phyloP scores from a whole-genome alignment of 2,329 filamentous ascomycete genomes.

The Cyclaneusma minus region DNA sequence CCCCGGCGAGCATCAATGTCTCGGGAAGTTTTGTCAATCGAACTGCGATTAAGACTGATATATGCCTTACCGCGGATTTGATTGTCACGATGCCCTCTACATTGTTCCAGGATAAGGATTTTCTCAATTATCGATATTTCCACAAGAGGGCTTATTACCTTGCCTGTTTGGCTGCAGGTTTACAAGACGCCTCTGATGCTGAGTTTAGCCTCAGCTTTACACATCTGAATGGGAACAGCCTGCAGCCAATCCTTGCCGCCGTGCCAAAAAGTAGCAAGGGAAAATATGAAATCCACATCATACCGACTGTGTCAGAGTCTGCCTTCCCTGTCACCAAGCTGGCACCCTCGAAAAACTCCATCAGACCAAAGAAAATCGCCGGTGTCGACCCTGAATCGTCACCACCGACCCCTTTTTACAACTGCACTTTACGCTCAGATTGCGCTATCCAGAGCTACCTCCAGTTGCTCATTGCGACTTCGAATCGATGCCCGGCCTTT shows the following conservation, averaged over 20 bases:
- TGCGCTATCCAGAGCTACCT: slow-evolving; percentile 59
- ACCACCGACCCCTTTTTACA: slow-evolving; percentile 64
- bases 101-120: slow-evolving; percentile 89
- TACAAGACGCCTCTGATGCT: slow-evolving; percentile 41
- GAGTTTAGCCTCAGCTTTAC: slow-evolving; percentile 46
- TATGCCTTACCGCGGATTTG: slow-evolving; percentile 55
- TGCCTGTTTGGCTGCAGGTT: slow-evolving; percentile 58
- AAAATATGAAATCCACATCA: slow-evolving; percentile 53
- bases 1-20: slow-evolving; percentile 67
- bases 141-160: slow-evolving; percentile 89
- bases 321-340: slow-evolving; percentile 62
- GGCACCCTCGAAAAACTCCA: slow-evolving; percentile 50
- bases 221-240: slow-evolving; percentile 53
- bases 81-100: slow-evolving; percentile 68
- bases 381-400: slow-evolving; percentile 25
- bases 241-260: slow-evolving; percentile 52
- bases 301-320: slow-evolving; percentile 54
- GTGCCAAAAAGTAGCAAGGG: slow-evolving; percentile 19
- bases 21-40: slow-evolving; percentile 74
- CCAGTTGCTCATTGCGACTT: slow-evolving; percentile 54
- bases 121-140: slow-evolving; percentile 82
- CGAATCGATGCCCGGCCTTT: slow-evolving; percentile 42
- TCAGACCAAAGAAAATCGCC: slow-evolving; percentile 38
- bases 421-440: slow-evolving; percentile 70
- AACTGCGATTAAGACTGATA: slow-evolving; percentile 52